Evolutionary conservation across 371 early-diverging fungal species (phyloP).

Genomic region (Lichtheimia hyalospora): DNA sequence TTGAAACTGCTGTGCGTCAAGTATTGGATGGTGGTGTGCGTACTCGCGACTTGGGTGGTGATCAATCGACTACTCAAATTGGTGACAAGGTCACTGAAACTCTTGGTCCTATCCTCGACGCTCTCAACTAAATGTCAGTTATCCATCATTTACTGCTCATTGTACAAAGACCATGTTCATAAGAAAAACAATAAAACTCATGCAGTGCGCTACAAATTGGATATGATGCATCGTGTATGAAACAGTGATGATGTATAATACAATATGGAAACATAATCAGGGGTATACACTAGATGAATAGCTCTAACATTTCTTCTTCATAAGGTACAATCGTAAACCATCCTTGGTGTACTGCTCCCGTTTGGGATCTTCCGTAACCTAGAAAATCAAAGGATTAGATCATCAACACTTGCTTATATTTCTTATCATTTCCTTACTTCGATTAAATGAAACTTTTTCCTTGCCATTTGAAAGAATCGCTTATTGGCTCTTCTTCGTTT

Average conservation of each 20-base stretch:
- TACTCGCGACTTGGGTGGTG: slow-evolving; percentile 90
- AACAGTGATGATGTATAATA: too few species aligned
- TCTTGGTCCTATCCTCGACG: slow-evolving; percentile 60
- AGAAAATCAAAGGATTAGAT: neutral
- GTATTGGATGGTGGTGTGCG: slow-evolving; percentile 88
- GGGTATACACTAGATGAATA: too few species aligned
- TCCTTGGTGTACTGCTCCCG: slow-evolving; percentile 18
- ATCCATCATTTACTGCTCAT: too few species aligned
- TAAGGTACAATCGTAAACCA: slow-evolving; percentile 25
- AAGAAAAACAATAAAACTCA: neutral
- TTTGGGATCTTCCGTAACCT: slow-evolving; percentile 33
- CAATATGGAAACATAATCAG: too few species aligned
- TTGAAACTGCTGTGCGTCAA: slow-evolving; percentile 90
- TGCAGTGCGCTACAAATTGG: neutral
- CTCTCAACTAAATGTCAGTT: slow-evolving; percentile 7
- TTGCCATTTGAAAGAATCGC: slow-evolving; percentile 43
- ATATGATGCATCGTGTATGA: neutral
- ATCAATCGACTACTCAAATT: slow-evolving; percentile 77
- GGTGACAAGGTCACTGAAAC: slow-evolving; percentile 87
- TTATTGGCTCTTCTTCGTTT: slow-evolving; percentile 52
- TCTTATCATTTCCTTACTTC: slow-evolving; percentile 17
- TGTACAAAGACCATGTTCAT: too few species aligned
- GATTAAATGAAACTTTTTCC: slow-evolving; percentile 34
- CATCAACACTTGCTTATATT: neutral
- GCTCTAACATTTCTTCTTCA: slow-evolving; percentile 25